These are phyloP conservation scores for Papiliotrema laurentii DNA, from an alignment of 1,284 basidiomycete species.

Conservation along the genomic window DNA sequence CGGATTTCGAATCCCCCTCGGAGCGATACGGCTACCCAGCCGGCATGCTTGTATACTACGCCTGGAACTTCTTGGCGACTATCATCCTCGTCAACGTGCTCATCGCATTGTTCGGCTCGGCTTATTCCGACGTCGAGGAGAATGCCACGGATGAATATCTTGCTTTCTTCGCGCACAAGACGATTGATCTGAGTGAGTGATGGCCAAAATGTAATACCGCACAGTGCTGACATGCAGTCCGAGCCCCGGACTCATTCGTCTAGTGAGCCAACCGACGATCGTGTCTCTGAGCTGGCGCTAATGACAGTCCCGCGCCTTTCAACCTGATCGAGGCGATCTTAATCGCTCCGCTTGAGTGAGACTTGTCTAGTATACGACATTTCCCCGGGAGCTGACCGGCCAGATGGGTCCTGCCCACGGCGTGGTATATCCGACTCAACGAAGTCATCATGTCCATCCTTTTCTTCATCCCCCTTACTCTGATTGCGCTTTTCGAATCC, in stretches of 20 bases:
- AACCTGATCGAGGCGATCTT: slow-evolving; percentile 79
- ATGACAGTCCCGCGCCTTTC: slow-evolving; percentile 52
- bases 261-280: slow-evolving; percentile 27
- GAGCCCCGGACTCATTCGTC: slow-evolving; percentile 65
- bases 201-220: not conserved
- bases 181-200: slow-evolving; percentile 59
- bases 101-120: slow-evolving; percentile 88
- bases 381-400: slow-evolving; percentile 51
- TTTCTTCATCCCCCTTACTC: slow-evolving; percentile 71
- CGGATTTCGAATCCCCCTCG: slow-evolving; percentile 67
- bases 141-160: slow-evolving; percentile 54
- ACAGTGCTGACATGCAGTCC: slow-evolving; percentile 31
- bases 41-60: slow-evolving; percentile 75
- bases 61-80: slow-evolving; percentile 81
- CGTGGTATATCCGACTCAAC: slow-evolving; percentile 58
- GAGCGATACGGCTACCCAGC: slow-evolving; percentile 54
- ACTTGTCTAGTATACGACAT: slow-evolving; percentile 9
- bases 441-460: slow-evolving; percentile 67
- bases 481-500: slow-evolving; percentile 74
- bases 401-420: slow-evolving; percentile 28
- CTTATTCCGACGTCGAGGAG: slow-evolving; percentile 69
- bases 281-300: slow-evolving; percentile 7
- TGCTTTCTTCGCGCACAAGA: slow-evolving; percentile 82
- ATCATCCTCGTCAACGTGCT: slow-evolving; percentile 89
- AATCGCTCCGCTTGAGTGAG: slow-evolving; percentile 79